These are phyloP conservation scores for Elsinoe batatas DNA, from an alignment of 2,329 filamentous ascomycete species.

Conservation along the genomic window DNA sequence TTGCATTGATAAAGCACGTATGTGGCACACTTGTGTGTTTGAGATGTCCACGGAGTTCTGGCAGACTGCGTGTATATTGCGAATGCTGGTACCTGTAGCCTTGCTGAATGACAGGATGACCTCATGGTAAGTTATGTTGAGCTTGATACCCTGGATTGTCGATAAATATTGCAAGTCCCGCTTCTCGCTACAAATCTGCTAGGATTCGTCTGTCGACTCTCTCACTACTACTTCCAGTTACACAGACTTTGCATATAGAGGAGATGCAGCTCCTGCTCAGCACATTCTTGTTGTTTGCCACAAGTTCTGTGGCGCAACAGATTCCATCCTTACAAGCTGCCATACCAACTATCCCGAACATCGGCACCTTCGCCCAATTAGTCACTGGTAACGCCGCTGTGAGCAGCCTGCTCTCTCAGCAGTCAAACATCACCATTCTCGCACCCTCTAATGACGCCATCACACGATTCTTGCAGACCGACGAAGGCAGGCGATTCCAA, in stretches of 20 bases:
- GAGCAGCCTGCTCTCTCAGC: background rate
- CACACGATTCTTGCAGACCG: slow-evolving; percentile 2
- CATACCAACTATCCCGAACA: background rate
- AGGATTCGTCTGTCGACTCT: too few relatives aligned
- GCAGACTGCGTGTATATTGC: background rate
- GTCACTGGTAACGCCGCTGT: background rate
- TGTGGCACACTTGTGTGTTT: background rate
- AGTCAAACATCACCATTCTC: slow-evolving; percentile 41
- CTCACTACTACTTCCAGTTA: too few relatives aligned
- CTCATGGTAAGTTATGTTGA: background rate
- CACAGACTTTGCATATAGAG: background rate
- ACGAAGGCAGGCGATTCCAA: background rate
- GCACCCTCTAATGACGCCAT: slow-evolving; percentile 43
- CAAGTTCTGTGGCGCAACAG: background rate
- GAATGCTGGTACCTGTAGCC: background rate
- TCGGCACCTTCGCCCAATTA: background rate
- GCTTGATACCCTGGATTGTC: background rate
- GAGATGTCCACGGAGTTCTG: background rate
- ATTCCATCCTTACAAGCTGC: background rate
- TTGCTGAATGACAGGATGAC: background rate
- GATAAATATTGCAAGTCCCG: background rate
- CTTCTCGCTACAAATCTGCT: too few relatives aligned
- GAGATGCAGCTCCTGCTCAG: background rate
- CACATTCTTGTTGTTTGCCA: background rate
- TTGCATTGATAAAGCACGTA: background rate